Evolutionary conservation across 352 stramenopile genomes (phyloP).

Genomic region (Pythium aphanidermatum): DNA sequence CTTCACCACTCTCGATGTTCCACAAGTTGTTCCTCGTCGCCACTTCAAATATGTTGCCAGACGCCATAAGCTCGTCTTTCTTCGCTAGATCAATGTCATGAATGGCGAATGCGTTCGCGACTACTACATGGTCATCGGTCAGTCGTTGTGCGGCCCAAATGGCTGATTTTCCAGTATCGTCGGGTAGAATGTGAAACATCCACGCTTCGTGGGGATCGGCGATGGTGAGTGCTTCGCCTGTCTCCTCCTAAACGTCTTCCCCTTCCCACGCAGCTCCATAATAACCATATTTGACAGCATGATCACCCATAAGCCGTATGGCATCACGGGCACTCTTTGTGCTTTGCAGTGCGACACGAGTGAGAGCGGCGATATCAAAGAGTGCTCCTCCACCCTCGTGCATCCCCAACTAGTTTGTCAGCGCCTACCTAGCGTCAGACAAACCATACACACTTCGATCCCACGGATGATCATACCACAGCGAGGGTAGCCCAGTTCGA

Average conservation of each 20-base stretch:
- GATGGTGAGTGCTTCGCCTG: slow-evolving; percentile 84
- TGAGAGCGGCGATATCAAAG: slow-evolving; percentile 80
- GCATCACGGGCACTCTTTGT: slow-evolving; percentile 61
- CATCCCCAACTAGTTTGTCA: slow-evolving; percentile 30
- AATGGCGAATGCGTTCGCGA: slow-evolving; percentile 94
- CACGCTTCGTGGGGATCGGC: slow-evolving; percentile 85
- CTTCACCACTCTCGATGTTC: slow-evolving; percentile 31
- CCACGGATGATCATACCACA: too few species aligned
- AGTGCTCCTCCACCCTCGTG: slow-evolving; percentile 72
- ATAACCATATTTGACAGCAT: slow-evolving; percentile 89
- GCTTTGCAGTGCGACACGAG: slow-evolving; percentile 80
- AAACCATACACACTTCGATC: too few species aligned
- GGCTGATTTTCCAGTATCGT: slow-evolving; percentile 85
- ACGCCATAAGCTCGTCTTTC: slow-evolving; percentile 81
- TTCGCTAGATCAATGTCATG: slow-evolving; percentile 70
- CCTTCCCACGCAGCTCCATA: slow-evolving; percentile 84
- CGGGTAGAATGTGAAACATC: slow-evolving; percentile 93
- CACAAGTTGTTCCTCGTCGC: slow-evolving; percentile 71
- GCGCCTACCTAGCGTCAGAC: neutral
- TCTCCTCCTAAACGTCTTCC: slow-evolving; percentile 46
- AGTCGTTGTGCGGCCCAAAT: slow-evolving; percentile 92
- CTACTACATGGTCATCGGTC: slow-evolving; percentile 68
- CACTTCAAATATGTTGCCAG: slow-evolving; percentile 78
- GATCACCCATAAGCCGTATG: slow-evolving; percentile 86
- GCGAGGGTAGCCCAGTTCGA: slow-evolving; percentile 50